Conservation (phyloP, 768 basidiomycete genomes). For the Pulveroboletus sp. region DNA sequence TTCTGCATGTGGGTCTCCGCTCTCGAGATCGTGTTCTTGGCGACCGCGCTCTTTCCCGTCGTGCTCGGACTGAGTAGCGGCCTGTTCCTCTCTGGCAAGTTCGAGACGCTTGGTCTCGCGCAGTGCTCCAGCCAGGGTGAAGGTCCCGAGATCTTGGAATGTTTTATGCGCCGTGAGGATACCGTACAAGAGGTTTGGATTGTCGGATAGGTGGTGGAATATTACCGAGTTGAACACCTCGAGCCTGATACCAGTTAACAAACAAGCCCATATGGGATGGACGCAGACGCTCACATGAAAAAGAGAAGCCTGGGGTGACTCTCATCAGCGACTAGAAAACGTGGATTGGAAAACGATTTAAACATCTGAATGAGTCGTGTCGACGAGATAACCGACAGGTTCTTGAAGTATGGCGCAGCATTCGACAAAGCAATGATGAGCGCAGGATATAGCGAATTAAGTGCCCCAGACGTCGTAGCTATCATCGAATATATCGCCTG, state of each 20-base stretch:
- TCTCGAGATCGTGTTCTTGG: constrained; percentile 26
- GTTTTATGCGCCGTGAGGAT: constrained; percentile 78
- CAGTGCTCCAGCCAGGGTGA: constrained; percentile 82
- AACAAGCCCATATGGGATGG: background rate
- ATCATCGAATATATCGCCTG: constrained; percentile 89
- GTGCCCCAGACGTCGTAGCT: constrained; percentile 76
- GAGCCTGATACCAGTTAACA: constrained; percentile 47
- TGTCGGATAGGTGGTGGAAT: constrained; percentile 71
- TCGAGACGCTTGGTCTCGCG: constrained; percentile 78
- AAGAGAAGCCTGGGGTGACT: constrained; percentile 91
- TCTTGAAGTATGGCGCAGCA: constrained; percentile 79
- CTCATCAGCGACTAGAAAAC: constrained; percentile 89
- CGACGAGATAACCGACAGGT: constrained; percentile 75
- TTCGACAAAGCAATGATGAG: constrained; percentile 89
- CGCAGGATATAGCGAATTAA: constrained; percentile 87
- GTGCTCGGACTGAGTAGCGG: constrained; percentile 30
- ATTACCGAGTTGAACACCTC: constrained; percentile 90
- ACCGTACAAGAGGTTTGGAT: constrained; percentile 84
- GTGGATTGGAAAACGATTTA: constrained; percentile 84
- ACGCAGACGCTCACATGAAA: constrained; percentile 61
- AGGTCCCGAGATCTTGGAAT: constrained; percentile 89
- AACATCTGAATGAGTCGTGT: constrained; percentile 86
- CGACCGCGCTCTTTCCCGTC: constrained; percentile 16
- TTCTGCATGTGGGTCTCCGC: constrained; percentile 41
- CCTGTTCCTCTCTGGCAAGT: constrained; percentile 66